Conservation (phyloP, 176 grass and related monocot species). For the bread wheat (Triticum aestivum) region IWGSC_CS_RefSeq_v2.1 NC_057807.1:594995600-594996099, state of each 20-base stretch:
- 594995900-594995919: too few relatives aligned
- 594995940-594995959: slow-evolving; percentile 23
- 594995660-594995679: slow-evolving; percentile 13
- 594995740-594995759: neutral
- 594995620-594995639: too few relatives aligned
- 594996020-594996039: slow-evolving; percentile 23
- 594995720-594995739: too few relatives aligned
- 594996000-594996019: neutral
- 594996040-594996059: neutral
- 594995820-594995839: neutral
- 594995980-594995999: too few relatives aligned
- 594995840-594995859: neutral
- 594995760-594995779: neutral
- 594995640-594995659: neutral
- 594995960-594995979: neutral
- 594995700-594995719: too few relatives aligned
- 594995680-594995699: neutral
- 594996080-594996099: neutral
- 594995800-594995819: too few relatives aligned
- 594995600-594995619: too few relatives aligned
- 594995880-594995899: slow-evolving; percentile 6
- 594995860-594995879: neutral
- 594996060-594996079: neutral
- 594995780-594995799: neutral
- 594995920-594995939: neutral